Conservation (phyloP, 163 green algal species). For the Trebouxiophyceae sp. region DNA sequence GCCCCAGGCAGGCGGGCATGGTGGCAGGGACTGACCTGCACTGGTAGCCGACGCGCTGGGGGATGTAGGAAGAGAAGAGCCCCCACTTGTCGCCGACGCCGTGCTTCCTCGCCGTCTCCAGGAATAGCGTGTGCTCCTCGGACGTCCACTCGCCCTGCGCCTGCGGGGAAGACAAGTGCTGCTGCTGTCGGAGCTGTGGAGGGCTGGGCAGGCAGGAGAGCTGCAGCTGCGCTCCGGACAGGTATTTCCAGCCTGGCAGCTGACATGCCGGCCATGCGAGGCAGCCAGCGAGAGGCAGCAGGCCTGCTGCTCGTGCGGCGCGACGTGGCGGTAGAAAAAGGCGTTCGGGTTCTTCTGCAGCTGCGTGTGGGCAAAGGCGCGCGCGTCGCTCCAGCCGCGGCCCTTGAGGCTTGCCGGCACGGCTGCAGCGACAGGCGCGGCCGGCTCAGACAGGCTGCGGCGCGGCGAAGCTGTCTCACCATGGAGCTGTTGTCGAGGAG, state of each 20-base stretch:
- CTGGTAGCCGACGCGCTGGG: slow-evolving; percentile 62
- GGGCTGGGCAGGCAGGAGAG: too few species aligned
- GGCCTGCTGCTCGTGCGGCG: too few species aligned
- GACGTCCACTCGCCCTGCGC: slow-evolving; percentile 53
- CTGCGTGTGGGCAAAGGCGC: slow-evolving; percentile 42
- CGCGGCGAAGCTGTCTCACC: too few species aligned
- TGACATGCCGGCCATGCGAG: too few species aligned
- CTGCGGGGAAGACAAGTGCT: slow-evolving; percentile 18
- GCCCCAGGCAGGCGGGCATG: too few species aligned
- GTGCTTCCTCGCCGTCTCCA: slow-evolving; percentile 38
- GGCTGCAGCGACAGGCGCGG: slow-evolving; percentile 9
- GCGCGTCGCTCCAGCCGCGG: slow-evolving; percentile 44
- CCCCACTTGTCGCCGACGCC: slow-evolving; percentile 70
- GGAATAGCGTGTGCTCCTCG: slow-evolving; percentile 58
- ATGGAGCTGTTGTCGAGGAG: background rate
- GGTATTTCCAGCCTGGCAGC: too few species aligned
- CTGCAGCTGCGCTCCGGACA: too few species aligned
- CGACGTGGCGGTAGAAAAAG: slow-evolving; percentile 70
- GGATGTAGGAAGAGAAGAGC: slow-evolving; percentile 61
- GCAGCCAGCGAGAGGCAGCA: too few species aligned
- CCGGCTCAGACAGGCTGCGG: background rate
- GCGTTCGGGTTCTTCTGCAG: slow-evolving; percentile 71
- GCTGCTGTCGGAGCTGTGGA: too few species aligned
- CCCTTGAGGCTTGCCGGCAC: slow-evolving; percentile 25
- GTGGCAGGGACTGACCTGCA: slow-evolving; percentile 17